These are phyloP conservation scores for Phaeoacremonium minimum DNA, from an alignment of 2,329 filamentous ascomycete species.

Conservation along the genomic window DNA sequence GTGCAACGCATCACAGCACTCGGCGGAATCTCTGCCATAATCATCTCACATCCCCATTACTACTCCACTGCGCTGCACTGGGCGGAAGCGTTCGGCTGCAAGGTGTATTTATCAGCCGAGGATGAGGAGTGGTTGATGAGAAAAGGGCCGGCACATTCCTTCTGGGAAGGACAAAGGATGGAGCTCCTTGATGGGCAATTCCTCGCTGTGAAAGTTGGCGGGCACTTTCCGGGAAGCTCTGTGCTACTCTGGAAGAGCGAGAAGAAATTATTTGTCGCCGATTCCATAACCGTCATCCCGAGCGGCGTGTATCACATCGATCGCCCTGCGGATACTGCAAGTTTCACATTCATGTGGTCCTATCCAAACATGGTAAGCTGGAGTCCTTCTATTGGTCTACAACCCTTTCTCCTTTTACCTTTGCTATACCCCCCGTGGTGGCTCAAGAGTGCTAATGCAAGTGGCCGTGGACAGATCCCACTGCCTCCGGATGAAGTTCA, in stretches of 20 bases:
- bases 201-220: conserved; percentile 67
- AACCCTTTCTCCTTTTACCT: too few species aligned
- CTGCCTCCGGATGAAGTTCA: conserved; percentile 59
- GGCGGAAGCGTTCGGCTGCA: conserved; percentile 64
- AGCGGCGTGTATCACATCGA: conserved; percentile 29
- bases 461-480: conserved; percentile 55
- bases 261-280: conserved; percentile 65
- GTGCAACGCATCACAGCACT: conserved; percentile 49
- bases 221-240: conserved; percentile 74
- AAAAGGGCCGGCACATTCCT: conserved; percentile 34
- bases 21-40: conserved; percentile 67
- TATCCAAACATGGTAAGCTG: conserved; percentile 58
- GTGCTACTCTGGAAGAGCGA: conserved; percentile 65
- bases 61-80: conserved; percentile 74
- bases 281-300: conserved; percentile 66
- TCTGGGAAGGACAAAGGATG: conserved; percentile 36
- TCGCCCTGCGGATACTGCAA: conserved; percentile 7
- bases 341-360: conserved; percentile 72
- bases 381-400: neutral
- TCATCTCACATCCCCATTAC: conserved; percentile 78
- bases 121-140: conserved; percentile 62
- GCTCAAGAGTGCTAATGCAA: too few species aligned
- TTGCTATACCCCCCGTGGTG: too few species aligned
- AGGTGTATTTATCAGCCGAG: conserved; percentile 63
- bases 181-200: conserved; percentile 63